Percentiles rank a stretch among this genome's conserved stretches.
Conservation (phyloP, 805 yeast species). For the Kazachstania viticola region DNA sequence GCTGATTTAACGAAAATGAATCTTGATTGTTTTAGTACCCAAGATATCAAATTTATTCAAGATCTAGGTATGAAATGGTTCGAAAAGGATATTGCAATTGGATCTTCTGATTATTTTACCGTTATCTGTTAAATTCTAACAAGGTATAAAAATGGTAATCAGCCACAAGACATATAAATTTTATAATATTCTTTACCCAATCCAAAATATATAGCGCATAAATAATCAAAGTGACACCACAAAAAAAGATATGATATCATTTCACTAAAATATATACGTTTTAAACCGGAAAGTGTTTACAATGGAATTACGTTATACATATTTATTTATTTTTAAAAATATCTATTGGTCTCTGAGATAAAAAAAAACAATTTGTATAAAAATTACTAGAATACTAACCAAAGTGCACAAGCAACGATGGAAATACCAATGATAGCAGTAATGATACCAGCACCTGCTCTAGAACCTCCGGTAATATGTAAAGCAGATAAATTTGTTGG, state of each 20-base stretch:
- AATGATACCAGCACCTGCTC: slow-evolving; percentile 60
- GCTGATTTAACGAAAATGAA: slow-evolving; percentile 13
- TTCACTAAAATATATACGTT: neutral
- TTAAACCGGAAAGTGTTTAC: neutral
- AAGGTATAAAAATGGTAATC: too few species aligned
- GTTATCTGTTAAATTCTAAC: slow-evolving; percentile 1
- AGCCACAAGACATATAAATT: too few species aligned
- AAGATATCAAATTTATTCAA: slow-evolving; percentile 18
- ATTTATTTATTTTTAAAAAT: too few species aligned
- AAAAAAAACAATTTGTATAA: too few species aligned
- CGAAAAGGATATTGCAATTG: slow-evolving; percentile 6
- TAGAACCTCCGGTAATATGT: slow-evolving; percentile 34
- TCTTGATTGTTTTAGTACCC: slow-evolving; percentile 25
- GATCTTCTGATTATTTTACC: slow-evolving; percentile 1
- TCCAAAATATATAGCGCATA: too few species aligned
- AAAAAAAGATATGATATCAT: neutral
- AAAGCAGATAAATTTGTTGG: slow-evolving; percentile 32
- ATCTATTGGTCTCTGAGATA: too few species aligned
- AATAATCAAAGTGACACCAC: too few species aligned
- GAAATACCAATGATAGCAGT: slow-evolving; percentile 44
- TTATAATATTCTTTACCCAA: too few species aligned
- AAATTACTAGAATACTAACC: slow-evolving; percentile 32
- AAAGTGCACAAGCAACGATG: slow-evolving; percentile 32
- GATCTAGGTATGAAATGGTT: slow-evolving; percentile 16
- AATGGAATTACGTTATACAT: too few species aligned